These are phyloP conservation scores for Xanthoceras sorbifolium DNA, from an alignment of 345 rosid species.

Conservation along the genomic window DNA sequence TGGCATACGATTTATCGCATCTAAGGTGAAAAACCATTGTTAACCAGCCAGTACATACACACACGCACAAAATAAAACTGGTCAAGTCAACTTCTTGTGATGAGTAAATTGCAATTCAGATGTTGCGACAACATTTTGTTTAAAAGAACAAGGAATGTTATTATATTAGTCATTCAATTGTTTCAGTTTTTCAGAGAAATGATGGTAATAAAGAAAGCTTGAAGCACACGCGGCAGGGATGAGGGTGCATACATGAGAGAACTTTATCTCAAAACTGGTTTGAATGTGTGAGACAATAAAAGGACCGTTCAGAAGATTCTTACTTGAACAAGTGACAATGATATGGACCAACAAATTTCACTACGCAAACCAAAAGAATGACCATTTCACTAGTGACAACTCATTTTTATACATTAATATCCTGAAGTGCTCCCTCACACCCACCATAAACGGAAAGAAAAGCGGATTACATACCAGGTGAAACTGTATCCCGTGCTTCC, in stretches of 20 bases:
- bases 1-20: not conserved
- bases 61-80: not conserved
- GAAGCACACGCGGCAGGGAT: not conserved
- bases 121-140: not conserved
- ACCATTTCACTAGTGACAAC: not conserved
- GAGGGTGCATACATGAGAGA: not conserved
- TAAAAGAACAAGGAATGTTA: not conserved
- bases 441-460: not conserved
- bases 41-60: not conserved
- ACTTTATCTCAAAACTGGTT: too few relatives aligned
- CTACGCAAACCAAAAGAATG: not conserved
- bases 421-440: not conserved
- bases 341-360: not conserved
- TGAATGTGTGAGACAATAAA: too few relatives aligned
- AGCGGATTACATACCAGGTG: constrained; percentile 56
- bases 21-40: not conserved
- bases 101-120: not conserved
- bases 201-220: not conserved
- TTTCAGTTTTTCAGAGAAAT: not conserved
- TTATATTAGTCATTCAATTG: not conserved
- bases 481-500: constrained; percentile 78
- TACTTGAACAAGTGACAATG: not conserved
- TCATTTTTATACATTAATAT: not conserved
- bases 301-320: too few relatives aligned
- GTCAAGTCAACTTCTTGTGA: not conserved